Conservation (phyloP, 441 rosid species). For the Caryocar brasiliense region DNA sequence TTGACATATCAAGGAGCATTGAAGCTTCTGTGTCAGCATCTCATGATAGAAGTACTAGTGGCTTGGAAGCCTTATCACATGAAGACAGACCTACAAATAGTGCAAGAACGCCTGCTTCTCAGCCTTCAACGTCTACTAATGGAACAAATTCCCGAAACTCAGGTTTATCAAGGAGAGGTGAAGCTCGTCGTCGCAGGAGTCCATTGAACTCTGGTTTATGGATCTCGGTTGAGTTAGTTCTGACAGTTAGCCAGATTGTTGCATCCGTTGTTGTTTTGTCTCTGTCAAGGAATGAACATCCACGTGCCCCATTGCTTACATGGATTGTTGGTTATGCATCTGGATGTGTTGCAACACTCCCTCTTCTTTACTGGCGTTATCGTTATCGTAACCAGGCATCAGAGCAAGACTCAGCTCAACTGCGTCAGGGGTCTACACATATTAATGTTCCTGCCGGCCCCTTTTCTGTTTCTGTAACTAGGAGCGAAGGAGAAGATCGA, state of each 20-base stretch:
- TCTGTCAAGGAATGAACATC: conserved; percentile 64
- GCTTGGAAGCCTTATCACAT: conserved; percentile 38
- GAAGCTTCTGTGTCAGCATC: conserved; percentile 37
- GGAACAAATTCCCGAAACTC: conserved; percentile 41
- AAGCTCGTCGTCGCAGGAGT: conserved; percentile 66
- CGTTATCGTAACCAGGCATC: conserved; percentile 40
- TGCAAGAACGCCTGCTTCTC: conserved; percentile 26
- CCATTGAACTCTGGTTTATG: conserved; percentile 86
- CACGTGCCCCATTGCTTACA: conserved; percentile 63
- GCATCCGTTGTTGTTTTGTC: conserved; percentile 73
- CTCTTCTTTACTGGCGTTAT: conserved; percentile 81
- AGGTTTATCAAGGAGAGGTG: conserved; percentile 44
- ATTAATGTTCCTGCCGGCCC: conserved; percentile 62
- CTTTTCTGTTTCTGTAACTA: conserved; percentile 56
- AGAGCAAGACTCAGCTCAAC: conserved; percentile 52
- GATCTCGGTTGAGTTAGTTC: conserved; percentile 75
- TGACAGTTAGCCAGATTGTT: conserved; percentile 76
- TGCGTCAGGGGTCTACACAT: conserved; percentile 46
- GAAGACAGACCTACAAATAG: conserved; percentile 41
- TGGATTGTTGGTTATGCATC: conserved; percentile 93
- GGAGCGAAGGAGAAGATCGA: conserved; percentile 57
- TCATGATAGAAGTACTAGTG: conserved; percentile 46
- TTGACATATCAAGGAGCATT: conserved; percentile 42
- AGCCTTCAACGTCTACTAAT: conserved; percentile 32
- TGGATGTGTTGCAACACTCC: conserved; percentile 87